phyloP scores from a whole-genome alignment of 495 filamentous ascomycete genomes.

The Penicillium arizonense region DNA sequence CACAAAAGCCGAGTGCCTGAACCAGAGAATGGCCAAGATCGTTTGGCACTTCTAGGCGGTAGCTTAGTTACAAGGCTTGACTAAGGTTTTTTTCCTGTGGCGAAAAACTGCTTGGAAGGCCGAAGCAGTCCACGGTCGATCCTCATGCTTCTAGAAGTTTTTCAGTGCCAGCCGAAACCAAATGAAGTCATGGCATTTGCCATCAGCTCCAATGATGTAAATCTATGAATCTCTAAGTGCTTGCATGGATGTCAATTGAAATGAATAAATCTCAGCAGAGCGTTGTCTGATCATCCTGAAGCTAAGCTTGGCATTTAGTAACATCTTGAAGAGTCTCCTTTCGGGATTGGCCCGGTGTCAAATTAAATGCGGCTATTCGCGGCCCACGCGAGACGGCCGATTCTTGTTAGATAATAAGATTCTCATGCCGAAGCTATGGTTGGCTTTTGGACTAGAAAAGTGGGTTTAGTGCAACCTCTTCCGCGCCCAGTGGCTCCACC shows the following conservation, averaged over 20 bases:
- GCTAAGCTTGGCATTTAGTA: constrained; percentile 2
- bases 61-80: constrained; percentile 6
- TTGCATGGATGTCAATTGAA: too few species aligned
- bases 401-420: constrained; percentile 25
- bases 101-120: constrained; percentile 15
- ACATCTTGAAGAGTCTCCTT: background rate
- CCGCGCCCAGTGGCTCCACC: constrained; percentile 8
- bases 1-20: background rate
- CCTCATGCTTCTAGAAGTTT: background rate
- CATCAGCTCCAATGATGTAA: too few species aligned
- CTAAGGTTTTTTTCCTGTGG: constrained; percentile 13
- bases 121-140: constrained; percentile 7
- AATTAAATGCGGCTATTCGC: constrained; percentile 17
- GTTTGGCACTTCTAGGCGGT: background rate
- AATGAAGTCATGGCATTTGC: too few species aligned
- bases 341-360: background rate
- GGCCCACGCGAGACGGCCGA: constrained; percentile 7
- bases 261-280: too few species aligned
- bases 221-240: too few species aligned
- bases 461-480: background rate
- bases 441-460: background rate
- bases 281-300: background rate
- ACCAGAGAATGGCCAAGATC: background rate
- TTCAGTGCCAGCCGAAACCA: too few species aligned
- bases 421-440: constrained; percentile 7